Evolutionary conservation across 106 monocot species (phyloP), one percentile per base, ranked within the genome.

Genomic region (Dendrobium huoshanense): DNA sequence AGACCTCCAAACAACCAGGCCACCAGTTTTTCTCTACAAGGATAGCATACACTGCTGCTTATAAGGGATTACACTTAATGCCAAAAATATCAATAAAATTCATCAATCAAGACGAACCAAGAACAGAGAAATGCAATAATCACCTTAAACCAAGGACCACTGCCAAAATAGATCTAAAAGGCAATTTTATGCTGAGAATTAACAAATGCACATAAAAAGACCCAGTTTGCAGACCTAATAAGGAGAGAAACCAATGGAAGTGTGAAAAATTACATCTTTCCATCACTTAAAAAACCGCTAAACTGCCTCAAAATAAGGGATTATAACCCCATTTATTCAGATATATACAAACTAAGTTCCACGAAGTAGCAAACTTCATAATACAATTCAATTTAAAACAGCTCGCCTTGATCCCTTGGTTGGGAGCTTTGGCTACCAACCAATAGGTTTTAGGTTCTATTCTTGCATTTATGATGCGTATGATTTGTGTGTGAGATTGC

Each of bases 1-100:
- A 72, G 99, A 93, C 82, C 99, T 88, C 99, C 99, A 99, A 79
- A 99, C 78, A 87, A 99, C 99, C 41, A 99, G 79, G 61, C 99
- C 99, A 43, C 99, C 99, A 78, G 99, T 99, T 93, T 99, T 99
- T 74, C 88, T 99, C 99, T 98, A 79, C 78, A 77, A 81, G 13
- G 15, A 80, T 59, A 77, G n/a, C 55, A 61, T 31, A 77, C 41
- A 82, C 61, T 5, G 27, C 55, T 48, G 19, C 65, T 54, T 27
- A 37, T 68, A 76, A 65, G 54, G 41, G 8, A 10, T 41, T 70
- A 0, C n/a, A 49, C 10, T 31, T 2, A 13, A 40, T 2, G 67
- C 25, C 25, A 67, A 67, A 27, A 67, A 27, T 37, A 37, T 70
- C 70, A 70, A 70, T 33, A 40, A 33, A 29, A 70, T 70, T 31